phyloP scores from a whole-genome alignment of 2,329 filamentous ascomycete species.

The Hypoxylon sp. region DNA sequence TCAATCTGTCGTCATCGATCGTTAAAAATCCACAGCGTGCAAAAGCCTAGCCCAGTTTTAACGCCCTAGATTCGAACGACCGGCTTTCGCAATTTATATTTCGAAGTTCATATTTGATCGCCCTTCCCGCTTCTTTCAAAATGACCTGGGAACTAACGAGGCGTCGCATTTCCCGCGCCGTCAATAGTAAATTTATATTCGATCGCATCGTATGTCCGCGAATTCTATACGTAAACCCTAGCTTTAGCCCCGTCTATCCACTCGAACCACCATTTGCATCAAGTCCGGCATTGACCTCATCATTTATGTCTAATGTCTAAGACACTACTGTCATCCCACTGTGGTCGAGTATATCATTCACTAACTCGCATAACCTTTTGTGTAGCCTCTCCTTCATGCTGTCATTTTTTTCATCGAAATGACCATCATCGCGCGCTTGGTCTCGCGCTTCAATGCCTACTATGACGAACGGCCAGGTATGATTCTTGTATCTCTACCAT shows the following conservation, averaged over 20 bases:
- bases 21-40: constrained; percentile 14
- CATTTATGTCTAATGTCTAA: constrained; percentile 5
- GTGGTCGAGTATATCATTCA: constrained; percentile 14
- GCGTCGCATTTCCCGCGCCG: constrained; percentile 68
- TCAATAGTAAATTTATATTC: constrained; percentile 78
- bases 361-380: constrained; percentile 35
- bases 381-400: constrained; percentile 85
- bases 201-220: constrained; percentile 71
- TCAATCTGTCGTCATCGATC: constrained; percentile 41
- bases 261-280: constrained; percentile 1
- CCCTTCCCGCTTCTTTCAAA: constrained; percentile 35
- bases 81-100: constrained; percentile 20
- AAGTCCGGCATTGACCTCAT: not conserved
- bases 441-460: constrained; percentile 89
- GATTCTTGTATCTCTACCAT: not conserved
- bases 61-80: constrained; percentile 20
- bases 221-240: constrained; percentile 7
- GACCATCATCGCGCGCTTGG: constrained; percentile 81
- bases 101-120: not conserved
- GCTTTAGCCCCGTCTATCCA: constrained; percentile 5
- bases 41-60: constrained; percentile 31
- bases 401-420: constrained; percentile 89
- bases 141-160: constrained; percentile 68
- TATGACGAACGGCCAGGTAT: constrained; percentile 89
- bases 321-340: constrained; percentile 14